Evolutionary conservation across 2,329 filamentous ascomycete genomes (phyloP).

Genomic region (Diaporthe capsici): DNA sequence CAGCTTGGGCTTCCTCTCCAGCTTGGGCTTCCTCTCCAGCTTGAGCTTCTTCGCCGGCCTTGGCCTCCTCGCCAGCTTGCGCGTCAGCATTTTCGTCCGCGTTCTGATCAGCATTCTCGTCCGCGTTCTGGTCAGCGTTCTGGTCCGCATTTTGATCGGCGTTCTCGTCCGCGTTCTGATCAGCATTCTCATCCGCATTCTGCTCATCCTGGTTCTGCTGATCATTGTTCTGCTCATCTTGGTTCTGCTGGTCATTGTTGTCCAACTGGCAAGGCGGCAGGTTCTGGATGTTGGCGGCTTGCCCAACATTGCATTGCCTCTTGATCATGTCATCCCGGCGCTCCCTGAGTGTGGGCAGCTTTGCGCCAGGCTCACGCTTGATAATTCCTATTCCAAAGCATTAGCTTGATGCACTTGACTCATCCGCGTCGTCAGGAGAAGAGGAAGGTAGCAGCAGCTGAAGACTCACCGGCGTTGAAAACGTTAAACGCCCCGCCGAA

Average conservation of each 20-base stretch:
- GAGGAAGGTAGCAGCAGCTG: not conserved
- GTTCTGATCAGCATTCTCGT: not conserved
- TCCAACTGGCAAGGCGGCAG: conserved; percentile 12
- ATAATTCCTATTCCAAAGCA: conserved; percentile 45
- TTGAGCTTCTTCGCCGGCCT: not conserved
- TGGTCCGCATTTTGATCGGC: not conserved
- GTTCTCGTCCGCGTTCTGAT: not conserved
- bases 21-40: not conserved
- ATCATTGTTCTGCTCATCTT: conserved; percentile 6
- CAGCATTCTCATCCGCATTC: conserved; percentile 5
- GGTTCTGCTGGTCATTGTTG: conserved; percentile 18
- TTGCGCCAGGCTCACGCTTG: conserved; percentile 49
- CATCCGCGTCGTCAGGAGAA: not conserved
- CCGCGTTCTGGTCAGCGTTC: not conserved
- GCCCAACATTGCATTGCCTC: conserved; percentile 45
- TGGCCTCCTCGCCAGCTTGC: not conserved
- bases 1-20: not conserved
- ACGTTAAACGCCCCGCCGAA: conserved; percentile 38
- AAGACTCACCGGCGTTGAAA: conserved; percentile 44
- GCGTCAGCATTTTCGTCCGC: not conserved
- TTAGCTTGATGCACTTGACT: conserved; percentile 31
- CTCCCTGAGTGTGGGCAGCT: conserved; percentile 47
- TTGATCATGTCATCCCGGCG: conserved; percentile 46
- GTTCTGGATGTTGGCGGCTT: conserved; percentile 21
- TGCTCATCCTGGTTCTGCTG: conserved; percentile 8